Evolutionary conservation across 345 rosid genomes (phyloP).

Genomic region (Arabidopsis suecica): DNA sequence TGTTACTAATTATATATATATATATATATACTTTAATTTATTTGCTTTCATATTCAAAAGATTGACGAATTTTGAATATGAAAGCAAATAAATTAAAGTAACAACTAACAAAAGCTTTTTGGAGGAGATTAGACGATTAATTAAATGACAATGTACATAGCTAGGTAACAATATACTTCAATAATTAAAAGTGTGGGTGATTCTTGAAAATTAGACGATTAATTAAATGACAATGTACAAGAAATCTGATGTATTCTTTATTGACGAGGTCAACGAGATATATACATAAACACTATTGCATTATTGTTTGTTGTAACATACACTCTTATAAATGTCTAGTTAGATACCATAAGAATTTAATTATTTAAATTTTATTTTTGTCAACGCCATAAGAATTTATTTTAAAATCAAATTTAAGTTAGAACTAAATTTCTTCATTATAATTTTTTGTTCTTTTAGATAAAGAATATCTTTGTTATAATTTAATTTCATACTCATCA

Average conservation of each 20-base stretch:
- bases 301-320: background rate
- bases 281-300: background rate
- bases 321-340: background rate
- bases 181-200: background rate
- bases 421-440: background rate
- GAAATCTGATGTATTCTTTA: background rate
- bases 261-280: background rate
- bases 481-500: too few species aligned
- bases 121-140: background rate
- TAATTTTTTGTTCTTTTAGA: background rate
- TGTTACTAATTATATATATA: too few species aligned
- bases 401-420: too few species aligned
- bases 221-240: too few species aligned
- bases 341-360: too few species aligned
- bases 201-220: background rate
- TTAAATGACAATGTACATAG: background rate
- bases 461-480: background rate
- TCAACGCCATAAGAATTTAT: too few species aligned
- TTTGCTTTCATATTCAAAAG: too few species aligned
- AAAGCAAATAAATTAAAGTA: background rate
- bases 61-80: background rate
- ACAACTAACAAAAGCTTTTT: background rate
- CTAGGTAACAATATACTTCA: background rate
- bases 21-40: too few species aligned
- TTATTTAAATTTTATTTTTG: too few species aligned